These are phyloP conservation scores for Carallia pectinifolia DNA, from an alignment of 345 rosid species.

Conservation along the genomic window DNA sequence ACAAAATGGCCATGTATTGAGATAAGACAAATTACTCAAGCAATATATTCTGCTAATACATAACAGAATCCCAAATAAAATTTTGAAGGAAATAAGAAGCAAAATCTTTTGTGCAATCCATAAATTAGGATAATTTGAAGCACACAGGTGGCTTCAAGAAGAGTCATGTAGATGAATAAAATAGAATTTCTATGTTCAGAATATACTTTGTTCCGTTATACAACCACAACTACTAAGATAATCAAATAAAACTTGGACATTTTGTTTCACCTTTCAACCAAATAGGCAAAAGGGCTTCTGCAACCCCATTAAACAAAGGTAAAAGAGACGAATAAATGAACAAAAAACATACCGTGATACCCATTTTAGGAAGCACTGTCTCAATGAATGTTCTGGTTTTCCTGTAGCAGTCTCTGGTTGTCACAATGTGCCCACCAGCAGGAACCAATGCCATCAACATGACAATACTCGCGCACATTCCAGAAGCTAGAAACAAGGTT, in stretches of 20 bases:
- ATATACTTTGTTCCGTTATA: background rate
- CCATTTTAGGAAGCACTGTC: slow-evolving; percentile 86
- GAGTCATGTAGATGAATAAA: no score
- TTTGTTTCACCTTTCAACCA: background rate
- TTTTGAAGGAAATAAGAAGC: background rate
- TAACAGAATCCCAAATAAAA: background rate
- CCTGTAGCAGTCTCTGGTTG: slow-evolving; percentile 94
- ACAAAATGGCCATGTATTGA: background rate
- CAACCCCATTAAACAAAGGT: slow-evolving; percentile 1
- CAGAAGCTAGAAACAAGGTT: slow-evolving; percentile 91
- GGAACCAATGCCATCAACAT: slow-evolving; percentile 94
- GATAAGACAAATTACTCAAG: background rate
- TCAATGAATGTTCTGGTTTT: slow-evolving; percentile 96
- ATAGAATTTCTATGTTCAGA: no score
- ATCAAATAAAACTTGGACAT: no score
- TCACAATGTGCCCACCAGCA: slow-evolving; percentile 91
- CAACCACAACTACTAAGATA: background rate
- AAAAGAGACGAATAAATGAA: slow-evolving; percentile 7
- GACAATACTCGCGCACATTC: slow-evolving; percentile 96
- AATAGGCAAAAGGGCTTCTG: background rate
- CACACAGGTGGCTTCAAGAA: no score
- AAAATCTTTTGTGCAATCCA: background rate
- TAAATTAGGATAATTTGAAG: background rate
- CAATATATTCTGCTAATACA: background rate
- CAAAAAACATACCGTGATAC: slow-evolving; percentile 57